Evolutionary conservation across 306 rosid species (phyloP).

Genomic region (Pachyrhizus erosus): DNA sequence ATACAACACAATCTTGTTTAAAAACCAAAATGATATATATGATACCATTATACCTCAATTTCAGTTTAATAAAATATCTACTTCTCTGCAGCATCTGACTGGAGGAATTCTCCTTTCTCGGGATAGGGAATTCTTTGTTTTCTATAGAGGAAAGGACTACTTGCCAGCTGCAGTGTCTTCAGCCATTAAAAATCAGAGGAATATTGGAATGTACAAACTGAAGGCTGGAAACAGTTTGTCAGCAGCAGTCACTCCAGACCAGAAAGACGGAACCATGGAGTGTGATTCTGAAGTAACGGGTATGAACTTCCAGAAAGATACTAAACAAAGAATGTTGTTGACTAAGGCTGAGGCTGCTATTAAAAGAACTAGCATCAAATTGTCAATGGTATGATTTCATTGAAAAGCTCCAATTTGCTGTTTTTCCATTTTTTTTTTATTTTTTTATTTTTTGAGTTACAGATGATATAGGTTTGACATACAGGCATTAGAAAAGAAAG

Average conservation of each 20-base stretch:
- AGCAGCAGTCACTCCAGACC: conserved; percentile 36
- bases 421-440: conserved; percentile 9
- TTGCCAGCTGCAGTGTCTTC: conserved; percentile 81
- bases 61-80: conserved; percentile 30
- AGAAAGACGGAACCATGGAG: conserved; percentile 39
- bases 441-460: conserved; percentile 36
- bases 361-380: conserved; percentile 70
- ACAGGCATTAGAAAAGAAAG: conserved; percentile 85
- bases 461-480: conserved; percentile 36
- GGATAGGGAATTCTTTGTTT: conserved; percentile 74
- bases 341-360: conserved; percentile 59
- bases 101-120: conserved; percentile 92
- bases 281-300: conserved; percentile 44
- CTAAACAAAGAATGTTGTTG: conserved; percentile 50
- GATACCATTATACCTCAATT: conserved; percentile 31
- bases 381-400: conserved; percentile 70
- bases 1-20: neutral
- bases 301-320: conserved; percentile 45
- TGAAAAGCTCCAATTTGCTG: conserved; percentile 36
- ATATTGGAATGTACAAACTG: conserved; percentile 43
- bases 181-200: conserved; percentile 78
- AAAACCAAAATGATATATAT: neutral
- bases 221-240: conserved; percentile 44
- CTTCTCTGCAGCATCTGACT: conserved; percentile 73
- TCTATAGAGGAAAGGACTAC: conserved; percentile 94